Base-by-base conservation (phyloP, 495 filamentous ascomycete genomes). In the Hypoxylon rickii region DNA sequence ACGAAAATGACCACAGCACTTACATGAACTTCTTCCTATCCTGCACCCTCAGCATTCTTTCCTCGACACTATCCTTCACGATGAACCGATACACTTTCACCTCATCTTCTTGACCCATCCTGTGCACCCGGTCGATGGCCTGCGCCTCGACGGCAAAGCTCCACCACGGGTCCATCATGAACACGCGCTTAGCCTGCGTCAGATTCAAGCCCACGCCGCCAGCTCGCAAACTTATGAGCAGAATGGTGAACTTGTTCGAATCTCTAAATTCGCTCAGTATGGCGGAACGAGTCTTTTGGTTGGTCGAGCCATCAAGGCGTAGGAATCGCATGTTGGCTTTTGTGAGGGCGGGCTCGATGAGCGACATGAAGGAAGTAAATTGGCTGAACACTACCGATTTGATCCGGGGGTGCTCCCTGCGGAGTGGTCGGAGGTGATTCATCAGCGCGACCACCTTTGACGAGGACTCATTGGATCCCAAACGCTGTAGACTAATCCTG, bases 111-210 rank as follows among this genome's bases (percentile, higher is more conserved):
- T 99, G 95, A 0, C 95, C 95, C 93, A 99, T 96, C 7, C 95
- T 84, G 73, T 99, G 95, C n/a, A 99, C 92, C 3, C 95, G 88
- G 75, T 99, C 95, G 59, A 99, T 96, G 18, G 95, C 95, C 69
- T 99, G 95, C 7, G 92, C 90, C 70, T 99, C 95, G 18, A 97
- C 85, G 2, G 95, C 92, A 69, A 89, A 97, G 58, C 89, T 94
- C 95, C 95, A 99, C 95, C 95, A 99, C 0, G 95, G 93, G 71
- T 99, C 95, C 93, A 97, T 96, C 88, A 99, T 91, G 69, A 87
- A 97, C 8, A 97, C 95, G 45, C 88, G 77, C 58, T 85, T 89
- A 12, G 94, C 94, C 45, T 83, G 82, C 3, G 92, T 97, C 36
- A 99, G 77, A 64, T 98, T 98, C 31, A 98, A 76, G 0, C 94